phyloP scores from a whole-genome alignment of 257 asterid genomes.

The Oldenlandia corymbosa region DNA sequence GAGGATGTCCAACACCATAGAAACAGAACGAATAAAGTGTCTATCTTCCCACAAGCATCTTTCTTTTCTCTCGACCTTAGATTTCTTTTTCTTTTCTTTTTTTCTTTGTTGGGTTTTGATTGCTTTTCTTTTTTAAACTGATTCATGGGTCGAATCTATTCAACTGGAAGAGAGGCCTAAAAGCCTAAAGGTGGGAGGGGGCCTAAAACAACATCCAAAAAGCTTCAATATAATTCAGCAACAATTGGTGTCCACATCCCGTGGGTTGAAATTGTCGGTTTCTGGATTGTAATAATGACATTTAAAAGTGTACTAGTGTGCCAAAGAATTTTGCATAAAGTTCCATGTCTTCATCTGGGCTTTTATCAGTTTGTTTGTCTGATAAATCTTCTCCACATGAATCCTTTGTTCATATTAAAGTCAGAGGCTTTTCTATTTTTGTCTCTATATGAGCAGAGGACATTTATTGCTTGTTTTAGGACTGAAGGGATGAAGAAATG shows the following conservation, averaged over 20 bases:
- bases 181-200: background rate
- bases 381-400: background rate
- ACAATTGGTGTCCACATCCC: background rate
- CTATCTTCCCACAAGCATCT: too few relatives aligned
- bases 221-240: conserved; percentile 1
- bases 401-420: background rate
- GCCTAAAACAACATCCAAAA: conserved; percentile 10
- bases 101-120: too few relatives aligned
- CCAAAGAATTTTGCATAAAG: conserved; percentile 6
- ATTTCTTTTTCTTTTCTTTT: conserved; percentile 37
- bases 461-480: conserved; percentile 3
- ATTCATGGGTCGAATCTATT: conserved; percentile 8
- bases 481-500: background rate
- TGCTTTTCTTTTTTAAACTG: conserved; percentile 20
- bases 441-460: background rate
- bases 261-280: conserved; percentile 11
- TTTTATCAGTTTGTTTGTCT: background rate
- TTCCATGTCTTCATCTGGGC: conserved; percentile 5
- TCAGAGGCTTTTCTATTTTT: conserved; percentile 9
- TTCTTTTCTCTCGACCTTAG: conserved; percentile 23
- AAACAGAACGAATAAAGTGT: conserved; percentile 36
- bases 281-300: conserved; percentile 8
- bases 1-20: conserved; percentile 1
- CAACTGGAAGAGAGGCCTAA: conserved; percentile 13
- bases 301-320: background rate